These are phyloP conservation scores for Pinus taeda DNA, from an alignment of 75 land plant species.

Conservation along the genomic window DNA sequence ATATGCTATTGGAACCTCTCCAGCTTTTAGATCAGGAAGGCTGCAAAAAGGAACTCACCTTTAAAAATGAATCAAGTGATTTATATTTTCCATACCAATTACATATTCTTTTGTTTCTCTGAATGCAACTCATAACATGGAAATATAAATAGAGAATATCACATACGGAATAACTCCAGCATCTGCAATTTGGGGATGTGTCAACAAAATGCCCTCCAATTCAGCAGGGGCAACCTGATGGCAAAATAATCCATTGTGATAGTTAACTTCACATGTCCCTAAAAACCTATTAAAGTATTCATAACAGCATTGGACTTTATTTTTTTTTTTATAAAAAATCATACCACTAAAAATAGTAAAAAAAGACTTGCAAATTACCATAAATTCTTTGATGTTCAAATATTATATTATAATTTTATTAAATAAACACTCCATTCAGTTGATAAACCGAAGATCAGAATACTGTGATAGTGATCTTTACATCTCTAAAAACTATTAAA, in stretches of 20 bases:
- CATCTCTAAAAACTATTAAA: too few species aligned
- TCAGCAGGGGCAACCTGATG: constrained; percentile 37
- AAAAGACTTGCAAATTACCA: neutral
- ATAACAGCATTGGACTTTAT: too few species aligned
- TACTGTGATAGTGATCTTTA: too few species aligned
- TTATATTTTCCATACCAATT: neutral
- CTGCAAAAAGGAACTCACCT: constrained; percentile 18
- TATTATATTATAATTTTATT: too few species aligned
- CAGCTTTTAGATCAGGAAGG: constrained; percentile 73
- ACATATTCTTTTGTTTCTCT: neutral
- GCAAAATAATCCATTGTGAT: neutral
- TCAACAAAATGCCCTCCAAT: constrained; percentile 25
- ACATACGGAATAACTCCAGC: constrained; percentile 37
- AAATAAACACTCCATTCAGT: too few species aligned
- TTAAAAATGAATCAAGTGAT: neutral
- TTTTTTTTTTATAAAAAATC: neutral
- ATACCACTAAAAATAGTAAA: neutral
- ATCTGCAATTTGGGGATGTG: constrained; percentile 35
- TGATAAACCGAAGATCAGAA: too few species aligned
- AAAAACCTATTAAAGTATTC: neutral
- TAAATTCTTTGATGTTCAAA: too few species aligned
- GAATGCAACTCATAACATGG: neutral
- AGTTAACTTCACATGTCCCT: neutral
- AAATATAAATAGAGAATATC: neutral
- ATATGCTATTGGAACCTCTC: constrained; percentile 87